Conservation (phyloP, 192 early-diverging fungal species). For the Entomortierella lignicola region DNA sequence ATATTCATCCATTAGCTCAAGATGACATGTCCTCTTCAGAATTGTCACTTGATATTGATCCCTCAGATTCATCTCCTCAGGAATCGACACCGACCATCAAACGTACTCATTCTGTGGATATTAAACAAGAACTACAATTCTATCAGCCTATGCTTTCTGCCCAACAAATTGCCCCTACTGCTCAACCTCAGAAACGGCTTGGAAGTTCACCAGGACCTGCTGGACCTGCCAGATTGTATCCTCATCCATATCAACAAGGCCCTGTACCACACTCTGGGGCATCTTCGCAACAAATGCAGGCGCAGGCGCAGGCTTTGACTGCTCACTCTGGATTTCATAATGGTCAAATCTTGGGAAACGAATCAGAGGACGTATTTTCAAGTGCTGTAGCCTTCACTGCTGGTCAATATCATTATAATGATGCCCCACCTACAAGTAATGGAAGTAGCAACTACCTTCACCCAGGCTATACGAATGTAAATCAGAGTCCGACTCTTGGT, state of each 20-base stretch:
- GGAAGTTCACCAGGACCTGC: slow-evolving; percentile 24
- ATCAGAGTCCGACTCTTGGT: slow-evolving; percentile 9
- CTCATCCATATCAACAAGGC: slow-evolving; percentile 5
- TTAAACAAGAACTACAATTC: slow-evolving; percentile 40
- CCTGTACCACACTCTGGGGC: neutral
- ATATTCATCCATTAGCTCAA: slow-evolving; percentile 9
- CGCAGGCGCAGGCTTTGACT: slow-evolving; percentile 9
- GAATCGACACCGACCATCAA: slow-evolving; percentile 9
- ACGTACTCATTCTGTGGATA: slow-evolving; percentile 32
- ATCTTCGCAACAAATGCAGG: slow-evolving; percentile 8
- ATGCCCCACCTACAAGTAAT: neutral
- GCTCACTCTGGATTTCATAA: slow-evolving; percentile 17
- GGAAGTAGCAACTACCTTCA: slow-evolving; percentile 14
- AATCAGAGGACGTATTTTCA: slow-evolving; percentile 25
- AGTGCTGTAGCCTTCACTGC: slow-evolving; percentile 12
- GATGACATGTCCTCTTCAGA: slow-evolving; percentile 24
- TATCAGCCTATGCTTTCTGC: slow-evolving; percentile 35
- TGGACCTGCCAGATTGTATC: neutral
- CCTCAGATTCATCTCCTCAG: slow-evolving; percentile 12
- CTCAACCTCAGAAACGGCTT: slow-evolving; percentile 7
- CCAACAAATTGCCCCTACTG: slow-evolving; percentile 7
- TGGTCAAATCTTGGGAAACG: slow-evolving; percentile 19
- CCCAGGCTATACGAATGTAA: slow-evolving; percentile 12
- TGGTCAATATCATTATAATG: slow-evolving; percentile 16
- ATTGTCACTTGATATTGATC: slow-evolving; percentile 23